Conservation (phyloP, 176 grass and related monocot genomes). For the Oryza glumipatula region DNA sequence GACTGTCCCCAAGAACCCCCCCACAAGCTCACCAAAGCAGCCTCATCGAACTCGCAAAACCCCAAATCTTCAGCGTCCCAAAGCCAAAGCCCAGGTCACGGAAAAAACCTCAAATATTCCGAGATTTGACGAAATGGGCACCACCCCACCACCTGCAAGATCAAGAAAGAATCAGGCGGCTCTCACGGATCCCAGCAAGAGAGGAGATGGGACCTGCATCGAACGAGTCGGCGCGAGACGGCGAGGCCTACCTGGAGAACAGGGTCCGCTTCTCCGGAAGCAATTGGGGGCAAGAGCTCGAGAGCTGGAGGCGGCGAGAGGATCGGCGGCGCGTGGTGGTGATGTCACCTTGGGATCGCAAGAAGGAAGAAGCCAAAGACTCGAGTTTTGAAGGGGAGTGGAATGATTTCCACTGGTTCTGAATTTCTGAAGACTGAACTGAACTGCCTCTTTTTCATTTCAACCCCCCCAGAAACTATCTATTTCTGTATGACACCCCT, state of each 20-base stretch:
- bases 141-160: conserved; percentile 29
- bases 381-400: conserved; percentile 23
- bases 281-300: conserved; percentile 28
- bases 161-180: conserved; percentile 12
- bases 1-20: neutral
- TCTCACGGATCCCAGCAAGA: conserved; percentile 43
- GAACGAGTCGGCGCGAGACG: conserved; percentile 5
- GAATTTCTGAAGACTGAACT: neutral
- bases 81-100: neutral
- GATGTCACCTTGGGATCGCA: conserved; percentile 48
- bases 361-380: conserved; percentile 9
- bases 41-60: neutral
- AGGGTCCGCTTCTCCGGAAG: neutral
- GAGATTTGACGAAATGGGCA: neutral
- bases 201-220: conserved; percentile 1
- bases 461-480: neutral
- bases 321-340: conserved; percentile 7
- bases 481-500: no score
- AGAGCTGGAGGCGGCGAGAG: neutral
- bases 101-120: neutral
- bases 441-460: neutral
- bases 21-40: conserved; percentile 23
- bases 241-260: neutral
- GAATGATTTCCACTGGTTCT: conserved; percentile 13
- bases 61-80: conserved; percentile 2